Evolutionary conservation across 2,329 filamentous ascomycete genomes (phyloP), one percentile per base, ranked within the genome.

Genomic region (Arthrinium phaeospermum): DNA sequence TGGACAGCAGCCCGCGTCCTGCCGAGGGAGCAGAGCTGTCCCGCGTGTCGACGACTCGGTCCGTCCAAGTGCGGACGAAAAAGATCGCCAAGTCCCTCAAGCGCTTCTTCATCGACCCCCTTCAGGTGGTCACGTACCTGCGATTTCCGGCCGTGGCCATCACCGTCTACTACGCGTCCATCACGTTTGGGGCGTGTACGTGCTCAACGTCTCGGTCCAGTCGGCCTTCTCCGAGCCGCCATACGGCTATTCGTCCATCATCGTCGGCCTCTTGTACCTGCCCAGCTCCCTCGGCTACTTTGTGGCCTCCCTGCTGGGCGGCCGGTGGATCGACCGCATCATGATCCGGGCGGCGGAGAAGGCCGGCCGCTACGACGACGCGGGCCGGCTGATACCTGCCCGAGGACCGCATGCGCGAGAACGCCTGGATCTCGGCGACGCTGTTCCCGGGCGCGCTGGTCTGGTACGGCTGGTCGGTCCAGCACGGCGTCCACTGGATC

Each of bases 391-490:
- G 27, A 83, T 92, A 90, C 78, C 85, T 90, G 2, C 94, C 94
- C 0, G 94, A 96, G 82, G 94, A 97, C 80, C 89, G 94, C 16
- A 93, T 96, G 89, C 87, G 91, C 61, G 92, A 96, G 79, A 96
- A 97, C 79, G 92, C 92, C 3, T 96, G 92, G 92, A 81, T 95
- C 0, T 92, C 92, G 3, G 91, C 91, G 0, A 84, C 90, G 4
- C 76, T 95, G 67, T 95, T 93, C 76, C 94, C 94, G 0, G 85
- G 86, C 0, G 91, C 91, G 0, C 81, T 96, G 73, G 84, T 96
- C 41, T 91, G 91, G 85, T 96, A 94, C 79, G 94, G 94, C 4
- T 97, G 94, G 94, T 88, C 90, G 0, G 87, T 89, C 0, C 83
- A 91, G 57, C 88, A 90, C 73, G 93, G 91, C 0, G 82, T 93